Base-by-base conservation (phyloP, 208 protist species). In the Acanthamoeba sp. region DNA sequence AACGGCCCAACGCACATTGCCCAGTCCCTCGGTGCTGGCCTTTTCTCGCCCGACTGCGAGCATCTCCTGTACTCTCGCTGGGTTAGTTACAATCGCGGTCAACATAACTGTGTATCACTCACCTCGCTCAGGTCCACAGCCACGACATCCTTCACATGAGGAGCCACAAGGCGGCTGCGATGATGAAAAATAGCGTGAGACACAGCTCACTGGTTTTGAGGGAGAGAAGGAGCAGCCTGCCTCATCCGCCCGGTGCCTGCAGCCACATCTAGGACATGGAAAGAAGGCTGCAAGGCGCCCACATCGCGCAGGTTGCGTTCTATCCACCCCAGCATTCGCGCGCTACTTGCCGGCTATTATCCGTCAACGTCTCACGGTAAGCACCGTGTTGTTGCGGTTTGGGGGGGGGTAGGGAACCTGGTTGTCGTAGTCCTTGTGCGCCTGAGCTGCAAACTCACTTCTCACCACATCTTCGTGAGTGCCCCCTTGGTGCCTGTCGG, bases 81-180 rank as follows among this genome's bases (percentile, higher is more conserved):
- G n/a, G n/a, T n/a, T n/a, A n/a, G n/a, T n/a, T n/a, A n/a, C n/a
- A n/a, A n/a, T n/a, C n/a, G n/a, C n/a, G n/a, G n/a, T n/a, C n/a
- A n/a, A 71, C 62, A 71, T 71, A 22, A 10, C 22, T 36, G 20
- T 36, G 6, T 71, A 6, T 36, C n/a, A n/a, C n/a, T n/a, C n/a
- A 84, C 73, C 40, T 84, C 73, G 38, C 73, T 84, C 34, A 84
- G 29, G 73, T 84, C 73, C 20, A 84, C 22, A 7, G 73, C 73
- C 32, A 52, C 22, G 24, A 84, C 73, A 9, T 84, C 73, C 27
- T 52, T 45, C 73, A 84, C 73, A 24, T 84, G 73, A n/a, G 73
- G 73, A 20, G 73, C 73, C 40, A 84, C 27, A 2, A 84, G 73
- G 3, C 73, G 73, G 22, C 73, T 50, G 45, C 9, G 4, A 16